A percentile compares a stretch with the other conserved stretches of the same genome.
phyloP scores from a whole-genome alignment of 345 rosid genomes.

The Hibiscus mutabilis region DNA sequence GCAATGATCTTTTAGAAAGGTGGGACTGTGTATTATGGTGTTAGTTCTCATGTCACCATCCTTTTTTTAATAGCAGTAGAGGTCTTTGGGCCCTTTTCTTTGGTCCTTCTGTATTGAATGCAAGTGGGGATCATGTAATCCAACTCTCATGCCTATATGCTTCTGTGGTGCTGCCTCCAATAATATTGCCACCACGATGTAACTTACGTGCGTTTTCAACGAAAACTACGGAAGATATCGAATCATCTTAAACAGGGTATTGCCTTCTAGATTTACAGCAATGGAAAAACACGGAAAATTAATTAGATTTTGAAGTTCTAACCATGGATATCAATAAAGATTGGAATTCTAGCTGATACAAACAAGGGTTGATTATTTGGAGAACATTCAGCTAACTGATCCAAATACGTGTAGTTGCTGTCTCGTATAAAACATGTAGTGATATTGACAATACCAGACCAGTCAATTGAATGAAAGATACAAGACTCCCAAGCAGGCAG shows the following conservation, averaged over 20 bases:
- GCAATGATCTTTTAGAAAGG: not conserved
- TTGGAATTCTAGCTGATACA: not conserved
- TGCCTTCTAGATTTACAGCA: not conserved
- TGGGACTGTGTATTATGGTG: slow-evolving; percentile 14
- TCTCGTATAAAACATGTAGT: not conserved
- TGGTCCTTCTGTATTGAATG: slow-evolving; percentile 19
- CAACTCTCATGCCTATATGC: slow-evolving; percentile 3
- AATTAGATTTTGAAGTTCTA: not conserved
- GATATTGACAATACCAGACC: not conserved
- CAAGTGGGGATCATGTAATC: slow-evolving; percentile 20
- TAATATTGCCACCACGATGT: not conserved
- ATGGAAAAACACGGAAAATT: not conserved
- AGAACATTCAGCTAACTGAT: not conserved
- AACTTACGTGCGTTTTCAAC: not conserved
- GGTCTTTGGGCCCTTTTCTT: slow-evolving; percentile 5
- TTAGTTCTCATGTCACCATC: slow-evolving; percentile 38
- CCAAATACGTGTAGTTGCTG: not conserved
- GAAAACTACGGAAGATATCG: too few species aligned
- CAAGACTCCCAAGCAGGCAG: not conserved
- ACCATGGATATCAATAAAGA: not conserved
- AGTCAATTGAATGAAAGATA: not conserved
- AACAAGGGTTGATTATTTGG: not conserved
- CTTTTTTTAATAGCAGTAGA: slow-evolving; percentile 4
- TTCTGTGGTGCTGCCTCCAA: not conserved
- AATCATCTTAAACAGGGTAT: not conserved